Percentiles rank a stretch among this genome's conserved stretches.
These are phyloP conservation scores for Claviceps sp. DNA, from an alignment of 2,329 filamentous ascomycete species.

Conservation along the genomic window DNA sequence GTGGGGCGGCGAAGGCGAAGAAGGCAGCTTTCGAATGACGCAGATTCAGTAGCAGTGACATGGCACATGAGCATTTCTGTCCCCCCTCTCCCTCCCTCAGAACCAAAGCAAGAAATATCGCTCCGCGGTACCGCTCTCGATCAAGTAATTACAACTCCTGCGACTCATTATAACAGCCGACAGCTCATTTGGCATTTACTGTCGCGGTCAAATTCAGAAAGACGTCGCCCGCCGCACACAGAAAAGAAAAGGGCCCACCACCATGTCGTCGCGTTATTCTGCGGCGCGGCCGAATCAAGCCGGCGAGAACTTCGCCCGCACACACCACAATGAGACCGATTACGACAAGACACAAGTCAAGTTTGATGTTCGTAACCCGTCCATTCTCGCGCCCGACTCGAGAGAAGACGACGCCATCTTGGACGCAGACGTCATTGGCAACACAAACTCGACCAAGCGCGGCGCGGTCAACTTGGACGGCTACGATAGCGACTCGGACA, in stretches of 20 bases:
- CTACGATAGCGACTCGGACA: constrained; percentile 87
- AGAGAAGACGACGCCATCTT: constrained; percentile 59
- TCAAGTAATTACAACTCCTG: background rate
- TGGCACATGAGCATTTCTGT: background rate
- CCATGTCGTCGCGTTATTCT: constrained; percentile 13
- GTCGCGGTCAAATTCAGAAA: background rate
- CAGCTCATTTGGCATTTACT: background rate
- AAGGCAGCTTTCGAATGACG: constrained; percentile 10
- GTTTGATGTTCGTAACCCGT: constrained; percentile 92
- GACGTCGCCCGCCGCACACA: background rate
- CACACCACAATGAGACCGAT: constrained; percentile 48
- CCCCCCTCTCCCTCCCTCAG: too few relatives aligned
- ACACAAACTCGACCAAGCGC: constrained; percentile 64
- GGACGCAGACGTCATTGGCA: constrained; percentile 86
- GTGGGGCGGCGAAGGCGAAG: constrained; percentile 1
- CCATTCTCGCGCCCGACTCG: constrained; percentile 73
- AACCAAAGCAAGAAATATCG: too few relatives aligned
- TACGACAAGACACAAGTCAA: constrained; percentile 60
- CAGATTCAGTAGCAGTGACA: constrained; percentile 1
- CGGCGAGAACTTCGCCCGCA: constrained; percentile 67
- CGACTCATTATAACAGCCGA: background rate
- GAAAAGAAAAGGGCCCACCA: too few relatives aligned
- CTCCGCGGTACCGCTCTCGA: background rate
- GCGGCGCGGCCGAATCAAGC: constrained; percentile 66
- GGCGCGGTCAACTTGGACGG: constrained; percentile 94